phyloP scores from a whole-genome alignment of 1,139 yeast species.

The Wickerhamomyces sp. region DNA sequence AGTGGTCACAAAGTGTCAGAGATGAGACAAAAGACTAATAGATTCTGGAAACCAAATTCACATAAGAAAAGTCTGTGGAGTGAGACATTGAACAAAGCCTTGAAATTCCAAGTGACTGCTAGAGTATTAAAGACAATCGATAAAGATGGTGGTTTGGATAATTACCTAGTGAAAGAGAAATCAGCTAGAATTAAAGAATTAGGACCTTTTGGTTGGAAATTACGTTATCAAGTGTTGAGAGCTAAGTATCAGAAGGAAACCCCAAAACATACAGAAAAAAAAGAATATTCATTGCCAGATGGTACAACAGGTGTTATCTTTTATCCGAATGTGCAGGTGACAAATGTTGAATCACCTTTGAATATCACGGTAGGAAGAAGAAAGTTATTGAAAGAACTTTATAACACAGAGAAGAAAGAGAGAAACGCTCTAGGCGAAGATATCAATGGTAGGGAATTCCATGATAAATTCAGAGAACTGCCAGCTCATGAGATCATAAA shows the following conservation, averaged over 20 bases:
- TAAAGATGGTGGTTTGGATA: slow-evolving; percentile 92
- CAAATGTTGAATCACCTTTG: slow-evolving; percentile 40
- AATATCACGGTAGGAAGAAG: slow-evolving; percentile 60
- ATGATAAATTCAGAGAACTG: slow-evolving; percentile 21
- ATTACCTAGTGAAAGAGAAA: slow-evolving; percentile 79
- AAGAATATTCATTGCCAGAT: slow-evolving; percentile 27
- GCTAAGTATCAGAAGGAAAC: slow-evolving; percentile 26
- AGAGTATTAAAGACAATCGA: slow-evolving; percentile 81
- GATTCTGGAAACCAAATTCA: slow-evolving; percentile 82
- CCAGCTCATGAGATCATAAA: slow-evolving; percentile 31
- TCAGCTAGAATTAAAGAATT: slow-evolving; percentile 87
- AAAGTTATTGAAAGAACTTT: slow-evolving; percentile 51
- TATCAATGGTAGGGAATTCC: slow-evolving; percentile 36
- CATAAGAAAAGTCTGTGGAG: slow-evolving; percentile 78
- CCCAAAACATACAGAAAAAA: slow-evolving; percentile 29
- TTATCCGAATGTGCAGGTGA: slow-evolving; percentile 35
- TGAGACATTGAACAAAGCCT: slow-evolving; percentile 56
- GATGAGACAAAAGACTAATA: slow-evolving; percentile 65
- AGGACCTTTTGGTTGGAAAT: slow-evolving; percentile 88
- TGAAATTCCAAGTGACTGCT: slow-evolving; percentile 64
- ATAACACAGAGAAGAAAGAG: slow-evolving; percentile 43
- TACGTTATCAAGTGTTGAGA: slow-evolving; percentile 67
- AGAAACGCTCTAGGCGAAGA: slow-evolving; percentile 41
- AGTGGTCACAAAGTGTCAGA: slow-evolving; percentile 80
- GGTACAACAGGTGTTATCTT: slow-evolving; percentile 42